Evolutionary conservation across 2,329 filamentous ascomycete species (phyloP).

Genomic region (Xylariaceae sp.): DNA sequence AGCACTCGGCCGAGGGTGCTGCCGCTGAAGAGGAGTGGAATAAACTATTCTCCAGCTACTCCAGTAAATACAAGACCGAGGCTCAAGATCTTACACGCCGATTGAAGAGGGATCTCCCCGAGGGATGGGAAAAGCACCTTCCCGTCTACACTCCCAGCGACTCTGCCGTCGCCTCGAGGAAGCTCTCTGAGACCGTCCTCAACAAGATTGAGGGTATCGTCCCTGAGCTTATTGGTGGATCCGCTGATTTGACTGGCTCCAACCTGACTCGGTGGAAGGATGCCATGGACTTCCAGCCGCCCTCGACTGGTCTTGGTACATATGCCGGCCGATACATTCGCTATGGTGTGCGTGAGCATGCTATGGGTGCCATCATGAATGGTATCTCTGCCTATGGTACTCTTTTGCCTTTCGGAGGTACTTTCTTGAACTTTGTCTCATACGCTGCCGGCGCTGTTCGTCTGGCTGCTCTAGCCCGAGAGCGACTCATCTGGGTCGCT

Average conservation of each 20-base stretch:
- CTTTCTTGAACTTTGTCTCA: slow-evolving; percentile 99
- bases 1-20: slow-evolving; percentile 84
- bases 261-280: slow-evolving; percentile 99
- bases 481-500: slow-evolving; percentile 92
- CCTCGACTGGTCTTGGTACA: slow-evolving; percentile 82
- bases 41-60: slow-evolving; percentile 87
- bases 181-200: slow-evolving; percentile 94
- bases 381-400: slow-evolving; percentile 95
- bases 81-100: slow-evolving; percentile 82
- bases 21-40: slow-evolving; percentile 95
- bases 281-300: slow-evolving; percentile 96
- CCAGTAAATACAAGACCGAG: slow-evolving; percentile 76
- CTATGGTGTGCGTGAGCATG: slow-evolving; percentile 92
- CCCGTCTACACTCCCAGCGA: slow-evolving; percentile 90
- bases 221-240: slow-evolving; percentile 93
- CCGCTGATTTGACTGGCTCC: slow-evolving; percentile 95
- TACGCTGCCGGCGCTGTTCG: slow-evolving; percentile 96
- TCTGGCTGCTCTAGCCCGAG: slow-evolving; percentile 88
- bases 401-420: slow-evolving; percentile 90
- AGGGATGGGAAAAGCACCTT: slow-evolving; percentile 94
- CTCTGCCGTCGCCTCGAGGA: slow-evolving; percentile 85
- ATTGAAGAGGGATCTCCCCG: slow-evolving; percentile 80
- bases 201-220: slow-evolving; percentile 82
- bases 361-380: slow-evolving; percentile 92
- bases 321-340: slow-evolving; percentile 91